phyloP scores from a whole-genome alignment of 371 early-diverging fungal genomes.

The Mucor circinelloides region DNA sequence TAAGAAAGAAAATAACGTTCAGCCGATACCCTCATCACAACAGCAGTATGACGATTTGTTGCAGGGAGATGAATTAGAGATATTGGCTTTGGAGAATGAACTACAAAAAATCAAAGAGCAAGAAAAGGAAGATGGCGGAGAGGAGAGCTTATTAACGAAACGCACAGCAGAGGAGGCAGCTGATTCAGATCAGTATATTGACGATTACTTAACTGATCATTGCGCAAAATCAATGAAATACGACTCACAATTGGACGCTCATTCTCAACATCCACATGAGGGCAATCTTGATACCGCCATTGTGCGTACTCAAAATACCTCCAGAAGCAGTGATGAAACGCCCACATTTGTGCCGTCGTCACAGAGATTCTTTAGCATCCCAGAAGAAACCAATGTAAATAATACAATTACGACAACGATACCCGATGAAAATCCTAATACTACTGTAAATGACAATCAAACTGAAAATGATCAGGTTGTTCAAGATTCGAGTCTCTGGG shows the following conservation, averaged over 20 bases:
- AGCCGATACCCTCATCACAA: not conserved
- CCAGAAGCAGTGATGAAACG: not conserved
- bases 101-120: not conserved
- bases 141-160: not conserved
- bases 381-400: not conserved
- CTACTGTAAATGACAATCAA: not conserved
- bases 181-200: not conserved
- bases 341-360: not conserved
- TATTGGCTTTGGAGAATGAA: not conserved
- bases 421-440: not conserved
- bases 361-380: not conserved
- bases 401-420: not conserved
- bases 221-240: not conserved
- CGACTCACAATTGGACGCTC: not conserved
- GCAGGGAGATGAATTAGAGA: not conserved
- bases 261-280: not conserved
- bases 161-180: not conserved
- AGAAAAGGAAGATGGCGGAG: not conserved
- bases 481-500: not conserved
- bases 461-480: not conserved
- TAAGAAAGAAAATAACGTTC: not conserved
- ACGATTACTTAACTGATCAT: not conserved
- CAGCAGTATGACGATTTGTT: not conserved
- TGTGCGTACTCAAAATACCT: not conserved
- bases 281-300: not conserved